phyloP scores from a whole-genome alignment of 768 basidiomycete genomes.

The Hebeloma cylindrosporum region DNA sequence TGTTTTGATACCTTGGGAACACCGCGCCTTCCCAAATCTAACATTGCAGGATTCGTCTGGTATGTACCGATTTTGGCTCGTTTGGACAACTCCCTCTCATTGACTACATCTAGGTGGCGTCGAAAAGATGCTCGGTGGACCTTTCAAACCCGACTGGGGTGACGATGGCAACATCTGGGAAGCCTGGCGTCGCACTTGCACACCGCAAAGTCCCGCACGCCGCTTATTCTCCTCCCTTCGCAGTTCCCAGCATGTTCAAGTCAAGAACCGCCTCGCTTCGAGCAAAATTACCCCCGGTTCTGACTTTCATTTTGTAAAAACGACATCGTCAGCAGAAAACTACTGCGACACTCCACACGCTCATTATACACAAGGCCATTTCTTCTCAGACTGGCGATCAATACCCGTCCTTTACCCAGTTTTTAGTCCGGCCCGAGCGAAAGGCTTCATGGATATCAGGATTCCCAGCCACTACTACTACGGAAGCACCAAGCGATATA shows the following conservation, averaged over 20 bases:
- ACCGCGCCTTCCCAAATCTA: conserved; percentile 68
- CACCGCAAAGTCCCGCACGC: conserved; percentile 74
- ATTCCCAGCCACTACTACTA: conserved; percentile 98
- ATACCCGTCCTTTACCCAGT: conserved; percentile 89
- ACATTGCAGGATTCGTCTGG: conserved; percentile 51
- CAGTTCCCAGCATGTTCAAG: conserved; percentile 36
- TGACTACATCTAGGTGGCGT: conserved; percentile 43
- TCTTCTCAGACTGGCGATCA: conserved; percentile 95
- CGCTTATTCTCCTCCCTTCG: conserved; percentile 81
- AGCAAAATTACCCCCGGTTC: conserved; percentile 34
- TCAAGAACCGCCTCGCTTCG: conserved; percentile 28
- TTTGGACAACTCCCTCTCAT: conserved; percentile 15
- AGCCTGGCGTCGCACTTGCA: conserved; percentile 89
- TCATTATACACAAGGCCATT: conserved; percentile 88
- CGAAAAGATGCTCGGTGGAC: conserved; percentile 55
- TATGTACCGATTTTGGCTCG: conserved; percentile 16
- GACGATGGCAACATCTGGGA: conserved; percentile 90
- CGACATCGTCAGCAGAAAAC: conserved; percentile 65
- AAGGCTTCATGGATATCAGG: conserved; percentile 85
- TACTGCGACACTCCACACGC: conserved; percentile 84
- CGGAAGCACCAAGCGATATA: conserved; percentile 75
- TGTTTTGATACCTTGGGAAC: conserved; percentile 91
- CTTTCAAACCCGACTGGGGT: conserved; percentile 82
- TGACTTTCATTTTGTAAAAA: conserved; percentile 64
- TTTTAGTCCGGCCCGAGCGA: conserved; percentile 87